Conservation (phyloP, 768 basidiomycete genomes). For the Hericium erinaceus region DNA sequence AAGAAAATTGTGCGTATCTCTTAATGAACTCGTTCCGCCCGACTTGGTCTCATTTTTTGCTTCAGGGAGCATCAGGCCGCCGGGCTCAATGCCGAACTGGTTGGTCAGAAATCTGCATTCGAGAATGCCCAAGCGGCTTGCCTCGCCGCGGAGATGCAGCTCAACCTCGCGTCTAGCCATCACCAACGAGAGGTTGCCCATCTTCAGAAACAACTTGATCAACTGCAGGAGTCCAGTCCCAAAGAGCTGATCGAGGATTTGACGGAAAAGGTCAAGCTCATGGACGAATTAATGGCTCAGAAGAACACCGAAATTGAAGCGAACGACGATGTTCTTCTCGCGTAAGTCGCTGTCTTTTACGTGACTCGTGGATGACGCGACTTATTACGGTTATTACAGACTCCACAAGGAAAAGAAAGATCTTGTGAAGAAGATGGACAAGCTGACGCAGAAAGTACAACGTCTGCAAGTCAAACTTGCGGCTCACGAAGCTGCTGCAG, state of each 20-base stretch:
- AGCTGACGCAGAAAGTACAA: slow-evolving; percentile 63
- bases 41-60: too few relatives aligned
- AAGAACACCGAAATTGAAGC: slow-evolving; percentile 78
- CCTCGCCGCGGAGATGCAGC: slow-evolving; percentile 48
- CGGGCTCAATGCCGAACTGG: neutral
- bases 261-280: slow-evolving; percentile 61
- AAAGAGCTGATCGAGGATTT: slow-evolving; percentile 53
- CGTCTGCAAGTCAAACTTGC: slow-evolving; percentile 60
- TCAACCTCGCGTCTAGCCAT: slow-evolving; percentile 55
- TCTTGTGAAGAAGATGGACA: slow-evolving; percentile 57
- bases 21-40: too few relatives aligned
- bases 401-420: slow-evolving; percentile 78
- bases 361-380: neutral
- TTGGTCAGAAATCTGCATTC: neutral
- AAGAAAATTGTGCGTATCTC: too few relatives aligned
- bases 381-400: slow-evolving; percentile 27
- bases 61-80: too few relatives aligned
- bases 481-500: slow-evolving; percentile 33
- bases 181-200: slow-evolving; percentile 55
- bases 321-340: slow-evolving; percentile 73
- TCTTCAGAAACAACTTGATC: slow-evolving; percentile 46
- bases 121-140: neutral
- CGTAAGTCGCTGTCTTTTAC: slow-evolving; percentile 40
- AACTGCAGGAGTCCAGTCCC: slow-evolving; percentile 39
- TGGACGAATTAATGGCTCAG: slow-evolving; percentile 60